These are phyloP conservation scores for Dissophora globulifera DNA, from an alignment of 192 early-diverging fungal species.

Conservation along the genomic window DNA sequence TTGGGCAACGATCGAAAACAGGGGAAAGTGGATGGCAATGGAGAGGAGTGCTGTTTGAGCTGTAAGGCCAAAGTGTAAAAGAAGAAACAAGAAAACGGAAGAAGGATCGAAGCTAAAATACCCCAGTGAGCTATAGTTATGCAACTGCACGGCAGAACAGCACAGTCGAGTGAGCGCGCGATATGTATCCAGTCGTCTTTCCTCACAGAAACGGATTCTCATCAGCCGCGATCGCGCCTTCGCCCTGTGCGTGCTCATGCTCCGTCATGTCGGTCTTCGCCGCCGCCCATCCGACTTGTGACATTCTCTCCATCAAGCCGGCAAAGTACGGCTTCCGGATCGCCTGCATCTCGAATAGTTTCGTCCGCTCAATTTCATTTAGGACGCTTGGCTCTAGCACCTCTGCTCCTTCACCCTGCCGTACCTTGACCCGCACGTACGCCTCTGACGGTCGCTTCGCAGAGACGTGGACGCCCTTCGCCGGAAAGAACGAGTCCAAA, in stretches of 20 bases:
- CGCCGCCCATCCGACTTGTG: background rate
- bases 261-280: background rate
- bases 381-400: constrained; percentile 35
- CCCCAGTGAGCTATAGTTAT: no score
- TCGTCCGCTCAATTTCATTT: constrained; percentile 20
- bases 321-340: constrained; percentile 30
- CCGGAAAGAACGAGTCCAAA: background rate
- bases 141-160: no score
- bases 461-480: constrained; percentile 1
- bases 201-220: constrained; percentile 6
- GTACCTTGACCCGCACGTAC: constrained; percentile 18
- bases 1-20: no score
- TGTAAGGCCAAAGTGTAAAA: no score
- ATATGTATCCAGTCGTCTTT: no score
- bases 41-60: no score
- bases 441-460: constrained; percentile 27
- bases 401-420: constrained; percentile 11
- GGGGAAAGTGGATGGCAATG: no score
- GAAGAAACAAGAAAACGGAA: no score
- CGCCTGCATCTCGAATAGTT: constrained; percentile 43
- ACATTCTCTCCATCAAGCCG: constrained; percentile 13
- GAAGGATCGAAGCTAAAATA: no score
- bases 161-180: no score
- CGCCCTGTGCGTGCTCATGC: background rate
- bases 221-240: background rate